phyloP scores from a whole-genome alignment of 345 rosid species.

The Lepidium sativum region DNA sequence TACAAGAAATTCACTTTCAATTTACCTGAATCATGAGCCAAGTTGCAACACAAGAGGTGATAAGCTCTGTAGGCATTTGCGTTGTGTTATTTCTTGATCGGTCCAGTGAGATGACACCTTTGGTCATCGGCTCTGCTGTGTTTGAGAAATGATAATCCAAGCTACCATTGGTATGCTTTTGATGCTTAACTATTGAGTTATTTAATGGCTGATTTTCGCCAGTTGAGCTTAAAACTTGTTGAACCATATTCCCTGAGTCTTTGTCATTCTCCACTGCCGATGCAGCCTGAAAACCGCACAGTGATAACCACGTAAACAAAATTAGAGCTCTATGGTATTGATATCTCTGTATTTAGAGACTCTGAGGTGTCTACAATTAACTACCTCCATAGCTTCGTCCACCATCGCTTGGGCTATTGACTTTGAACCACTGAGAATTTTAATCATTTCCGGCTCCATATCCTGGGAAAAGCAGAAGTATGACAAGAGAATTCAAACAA shows the following conservation, averaged over 20 bases:
- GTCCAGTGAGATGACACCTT: slow-evolving; percentile 23
- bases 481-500: slow-evolving; percentile 9
- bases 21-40: slow-evolving; percentile 83
- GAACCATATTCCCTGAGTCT: slow-evolving; percentile 45
- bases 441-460: slow-evolving; percentile 49
- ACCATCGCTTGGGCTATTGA: slow-evolving; percentile 68
- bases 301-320: not conserved
- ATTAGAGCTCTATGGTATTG: not conserved
- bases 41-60: slow-evolving; percentile 73
- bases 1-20: not conserved
- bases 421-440: slow-evolving; percentile 60
- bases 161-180: slow-evolving; percentile 20
- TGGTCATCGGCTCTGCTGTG: slow-evolving; percentile 26
- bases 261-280: slow-evolving; percentile 51
- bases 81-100: slow-evolving; percentile 26
- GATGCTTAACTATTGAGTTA: slow-evolving; percentile 10
- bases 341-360: not conserved
- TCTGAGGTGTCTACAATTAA: not conserved
- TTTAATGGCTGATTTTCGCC: slow-evolving; percentile 32
- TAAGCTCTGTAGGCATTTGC: slow-evolving; percentile 61
- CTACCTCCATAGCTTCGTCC: slow-evolving; percentile 83
- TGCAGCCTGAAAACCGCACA: slow-evolving; percentile 49
- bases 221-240: slow-evolving; percentile 45
- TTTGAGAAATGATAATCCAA: slow-evolving; percentile 10
- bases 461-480: slow-evolving; percentile 41